Conservation (phyloP, 345 rosid genomes). For the Cardiospermum halicacabum region DNA sequence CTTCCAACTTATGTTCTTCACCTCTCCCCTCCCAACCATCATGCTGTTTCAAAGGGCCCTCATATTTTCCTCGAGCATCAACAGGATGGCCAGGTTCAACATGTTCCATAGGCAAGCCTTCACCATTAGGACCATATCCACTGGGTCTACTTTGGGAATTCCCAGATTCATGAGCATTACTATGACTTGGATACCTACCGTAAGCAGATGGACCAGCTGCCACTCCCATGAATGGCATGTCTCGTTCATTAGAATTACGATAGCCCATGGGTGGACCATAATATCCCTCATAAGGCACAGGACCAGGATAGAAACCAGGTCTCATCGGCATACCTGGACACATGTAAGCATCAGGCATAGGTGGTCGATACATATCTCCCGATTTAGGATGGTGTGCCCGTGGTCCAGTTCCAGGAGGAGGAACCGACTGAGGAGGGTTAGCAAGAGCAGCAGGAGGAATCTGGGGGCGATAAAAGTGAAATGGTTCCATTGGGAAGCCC, state of each 20-base stretch:
- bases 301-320: conserved; percentile 86
- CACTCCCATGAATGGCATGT: conserved; percentile 68
- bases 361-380: conserved; percentile 80
- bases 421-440: conserved; percentile 50
- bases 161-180: conserved; percentile 43
- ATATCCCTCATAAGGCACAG: conserved; percentile 67
- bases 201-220: conserved; percentile 55
- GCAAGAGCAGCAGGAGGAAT: conserved; percentile 44
- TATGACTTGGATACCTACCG: conserved; percentile 49
- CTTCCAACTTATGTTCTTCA: conserved; percentile 50
- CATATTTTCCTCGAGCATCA: conserved; percentile 54
- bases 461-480: conserved; percentile 75
- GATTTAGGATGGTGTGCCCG: conserved; percentile 64
- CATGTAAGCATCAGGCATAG: conserved; percentile 65
- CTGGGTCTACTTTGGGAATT: conserved; percentile 46
- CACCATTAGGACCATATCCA: conserved; percentile 51
- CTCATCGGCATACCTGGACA: conserved; percentile 80
- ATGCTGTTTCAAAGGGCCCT: conserved; percentile 74
- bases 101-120: conserved; percentile 40
- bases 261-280: conserved; percentile 87
- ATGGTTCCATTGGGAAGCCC: conserved; percentile 81
- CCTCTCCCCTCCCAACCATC: conserved; percentile 58
- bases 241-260: conserved; percentile 62
- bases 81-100: conserved; percentile 52
- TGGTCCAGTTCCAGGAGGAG: conserved; percentile 62